phyloP scores from a whole-genome alignment of 306 rosid species.

The Quillaja saponaria region DNA sequence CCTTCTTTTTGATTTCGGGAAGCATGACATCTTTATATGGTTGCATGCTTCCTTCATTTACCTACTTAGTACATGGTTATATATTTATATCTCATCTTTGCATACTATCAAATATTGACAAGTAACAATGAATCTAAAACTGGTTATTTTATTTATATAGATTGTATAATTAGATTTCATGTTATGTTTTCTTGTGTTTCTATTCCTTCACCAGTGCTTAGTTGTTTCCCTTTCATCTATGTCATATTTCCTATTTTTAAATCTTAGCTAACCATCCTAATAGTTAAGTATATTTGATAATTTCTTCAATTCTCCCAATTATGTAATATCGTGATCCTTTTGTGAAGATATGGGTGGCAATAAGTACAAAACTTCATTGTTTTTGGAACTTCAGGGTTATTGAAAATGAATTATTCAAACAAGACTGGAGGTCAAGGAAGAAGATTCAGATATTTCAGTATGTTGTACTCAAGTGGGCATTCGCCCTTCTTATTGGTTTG shows the following conservation, averaged over 20 bases:
- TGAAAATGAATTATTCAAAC: slow-evolving; percentile 76
- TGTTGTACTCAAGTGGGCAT: slow-evolving; percentile 77
- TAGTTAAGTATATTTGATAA: slow-evolving; percentile 2
- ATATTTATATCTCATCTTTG: not conserved
- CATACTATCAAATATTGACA: not conserved
- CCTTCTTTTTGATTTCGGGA: not conserved
- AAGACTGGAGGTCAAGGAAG: slow-evolving; percentile 86
- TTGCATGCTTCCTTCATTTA: not conserved
- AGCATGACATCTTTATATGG: not conserved
- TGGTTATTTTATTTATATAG: no score
- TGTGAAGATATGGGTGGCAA: slow-evolving; percentile 22
- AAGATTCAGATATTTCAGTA: slow-evolving; percentile 68
- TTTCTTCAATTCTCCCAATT: not conserved
- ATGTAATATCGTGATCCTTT: not conserved
- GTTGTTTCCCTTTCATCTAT: not conserved
- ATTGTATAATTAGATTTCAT: no score
- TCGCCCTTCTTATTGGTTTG: slow-evolving; percentile 80
- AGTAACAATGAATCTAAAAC: no score
- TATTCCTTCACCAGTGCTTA: not conserved
- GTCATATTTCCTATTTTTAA: slow-evolving; percentile 1
- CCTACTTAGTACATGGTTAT: not conserved
- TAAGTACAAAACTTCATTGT: slow-evolving; percentile 12
- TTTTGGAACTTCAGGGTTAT: slow-evolving; percentile 59
- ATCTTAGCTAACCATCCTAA: not conserved
- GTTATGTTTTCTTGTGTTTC: no score